A percentile compares a stretch with the other conserved stretches of the same genome.
These are phyloP conservation scores for Lophiotrema nucula DNA, from an alignment of 495 filamentous ascomycete genomes.

Conservation along the genomic window DNA sequence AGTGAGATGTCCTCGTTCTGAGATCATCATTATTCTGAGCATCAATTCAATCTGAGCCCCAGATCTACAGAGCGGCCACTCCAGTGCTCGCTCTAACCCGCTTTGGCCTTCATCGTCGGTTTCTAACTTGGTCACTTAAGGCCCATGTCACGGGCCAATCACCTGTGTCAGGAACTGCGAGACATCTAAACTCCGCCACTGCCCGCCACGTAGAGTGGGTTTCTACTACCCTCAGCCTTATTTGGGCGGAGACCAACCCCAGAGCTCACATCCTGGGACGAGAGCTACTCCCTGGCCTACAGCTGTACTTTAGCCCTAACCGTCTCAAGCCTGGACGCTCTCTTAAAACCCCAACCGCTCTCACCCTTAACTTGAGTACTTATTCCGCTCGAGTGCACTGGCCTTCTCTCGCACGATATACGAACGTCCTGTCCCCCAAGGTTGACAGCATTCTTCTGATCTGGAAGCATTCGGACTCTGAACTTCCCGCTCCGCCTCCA, in stretches of 20 bases:
- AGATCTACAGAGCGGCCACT: slow-evolving; percentile 5
- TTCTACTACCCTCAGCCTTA: slow-evolving; percentile 29
- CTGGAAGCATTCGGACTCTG: slow-evolving; percentile 4
- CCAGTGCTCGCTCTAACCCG: background rate
- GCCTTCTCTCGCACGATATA: slow-evolving; percentile 21
- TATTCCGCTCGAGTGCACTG: slow-evolving; percentile 14
- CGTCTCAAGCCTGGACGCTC: slow-evolving; percentile 5
- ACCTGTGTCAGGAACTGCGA: slow-evolving; percentile 22
- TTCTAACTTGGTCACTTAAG: slow-evolving; percentile 26
- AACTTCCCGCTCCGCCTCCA: background rate
- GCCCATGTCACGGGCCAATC: slow-evolving; percentile 28
- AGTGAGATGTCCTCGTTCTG: slow-evolving; percentile 9
- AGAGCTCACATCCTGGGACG: slow-evolving; percentile 11
- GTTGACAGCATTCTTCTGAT: background rate
- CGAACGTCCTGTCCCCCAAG: slow-evolving; percentile 6
- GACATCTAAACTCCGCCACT: slow-evolving; percentile 32
- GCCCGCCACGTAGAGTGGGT: slow-evolving; percentile 21
- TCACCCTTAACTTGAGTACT: slow-evolving; percentile 11
- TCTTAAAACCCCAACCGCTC: slow-evolving; percentile 14
- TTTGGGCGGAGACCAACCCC: slow-evolving; percentile 17
- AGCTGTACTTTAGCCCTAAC: slow-evolving; percentile 15
- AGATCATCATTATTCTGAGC: slow-evolving; percentile 7
- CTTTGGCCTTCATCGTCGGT: background rate
- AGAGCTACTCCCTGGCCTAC: slow-evolving; percentile 19
- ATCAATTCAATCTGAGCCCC: slow-evolving; percentile 15